These are phyloP conservation scores for Recurvomyces mirabilis DNA, from an alignment of 495 filamentous ascomycete species.

Conservation along the genomic window DNA sequence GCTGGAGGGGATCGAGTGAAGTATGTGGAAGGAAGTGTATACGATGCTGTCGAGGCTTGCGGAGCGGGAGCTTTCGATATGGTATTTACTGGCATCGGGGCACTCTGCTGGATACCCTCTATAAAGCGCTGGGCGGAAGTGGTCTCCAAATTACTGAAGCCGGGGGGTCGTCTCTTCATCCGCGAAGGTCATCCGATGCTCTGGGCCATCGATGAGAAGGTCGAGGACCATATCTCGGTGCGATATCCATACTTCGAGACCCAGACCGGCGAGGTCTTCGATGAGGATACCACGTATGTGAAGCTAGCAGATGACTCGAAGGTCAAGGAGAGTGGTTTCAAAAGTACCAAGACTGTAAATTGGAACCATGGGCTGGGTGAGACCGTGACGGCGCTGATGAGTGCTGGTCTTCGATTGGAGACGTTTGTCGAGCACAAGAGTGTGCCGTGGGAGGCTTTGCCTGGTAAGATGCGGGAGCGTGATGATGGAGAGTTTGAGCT, in stretches of 20 bases:
- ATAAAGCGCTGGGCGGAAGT: conserved; percentile 1
- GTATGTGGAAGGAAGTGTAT: not conserved
- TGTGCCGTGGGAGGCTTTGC: conserved; percentile 5
- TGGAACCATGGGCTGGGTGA: conserved; percentile 8
- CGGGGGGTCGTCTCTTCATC: conserved; percentile 6
- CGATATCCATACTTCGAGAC: conserved; percentile 6
- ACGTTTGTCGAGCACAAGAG: not conserved
- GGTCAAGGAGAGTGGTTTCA: not conserved
- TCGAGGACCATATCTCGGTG: not conserved
- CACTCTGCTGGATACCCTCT: conserved; percentile 4
- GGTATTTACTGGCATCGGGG: conserved; percentile 7
- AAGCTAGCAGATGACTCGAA: not conserved
- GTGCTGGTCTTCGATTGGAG: not conserved
- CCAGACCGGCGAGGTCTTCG: not conserved
- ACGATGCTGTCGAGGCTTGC: not conserved
- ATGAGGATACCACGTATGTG: not conserved
- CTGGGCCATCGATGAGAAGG: conserved; percentile 4
- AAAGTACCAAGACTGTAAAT: not conserved
- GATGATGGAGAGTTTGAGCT: conserved; percentile 2
- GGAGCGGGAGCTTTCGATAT: not conserved
- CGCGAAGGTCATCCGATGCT: conserved; percentile 9
- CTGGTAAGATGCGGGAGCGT: conserved; percentile 2
- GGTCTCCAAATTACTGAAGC: not conserved
- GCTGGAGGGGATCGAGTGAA: not conserved
- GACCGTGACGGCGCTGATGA: conserved; percentile 6